A percentile compares a stretch with the other conserved stretches of the same genome.
Evolutionary conservation across 306 rosid genomes (phyloP).

Genomic region (Fagus crenata): DNA sequence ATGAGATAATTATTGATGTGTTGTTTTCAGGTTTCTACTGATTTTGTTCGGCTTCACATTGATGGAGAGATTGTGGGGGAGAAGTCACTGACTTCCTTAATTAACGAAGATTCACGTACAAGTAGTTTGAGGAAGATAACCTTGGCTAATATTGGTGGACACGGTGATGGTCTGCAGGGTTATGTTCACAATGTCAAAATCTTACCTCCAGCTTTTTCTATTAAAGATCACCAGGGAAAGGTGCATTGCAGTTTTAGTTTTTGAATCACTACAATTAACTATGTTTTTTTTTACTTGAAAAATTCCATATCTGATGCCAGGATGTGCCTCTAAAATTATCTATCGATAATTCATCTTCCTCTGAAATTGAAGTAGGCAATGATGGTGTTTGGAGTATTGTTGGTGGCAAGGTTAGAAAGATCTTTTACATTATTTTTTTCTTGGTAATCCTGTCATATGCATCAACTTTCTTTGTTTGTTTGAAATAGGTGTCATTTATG

Average conservation of each 20-base stretch:
- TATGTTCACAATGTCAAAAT: conserved; percentile 65
- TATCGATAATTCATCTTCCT: conserved; percentile 69
- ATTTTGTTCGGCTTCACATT: conserved; percentile 57
- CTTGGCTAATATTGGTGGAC: conserved; percentile 60
- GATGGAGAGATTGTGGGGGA: conserved; percentile 66
- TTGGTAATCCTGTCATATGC: conserved; percentile 14
- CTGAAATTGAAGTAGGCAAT: conserved; percentile 74
- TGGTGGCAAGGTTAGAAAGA: conserved; percentile 85
- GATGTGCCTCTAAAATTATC: conserved; percentile 76
- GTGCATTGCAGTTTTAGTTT: conserved; percentile 39
- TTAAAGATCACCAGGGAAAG: conserved; percentile 55
- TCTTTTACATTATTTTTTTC: conserved; percentile 20
- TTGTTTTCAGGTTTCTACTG: conserved; percentile 58
- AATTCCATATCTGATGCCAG: conserved; percentile 46
- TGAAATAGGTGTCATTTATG: conserved; percentile 15
- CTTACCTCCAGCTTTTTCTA: conserved; percentile 42
- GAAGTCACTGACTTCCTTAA: conserved; percentile 41
- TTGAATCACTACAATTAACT: conserved; percentile 14
- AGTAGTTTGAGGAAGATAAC: conserved; percentile 39
- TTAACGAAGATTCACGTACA: conserved; percentile 37
- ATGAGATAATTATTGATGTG: conserved; percentile 28
- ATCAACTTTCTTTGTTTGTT: conserved; percentile 14
- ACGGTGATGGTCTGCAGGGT: conserved; percentile 49
- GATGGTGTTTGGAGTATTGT: conserved; percentile 90
- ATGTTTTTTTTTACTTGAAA: conserved; percentile 15